Evolutionary conservation across 225 moss, liverwort and hornwort species (phyloP), one percentile per base, ranked within the genome.

Genomic region (Marchantia polymorpha): DNA sequence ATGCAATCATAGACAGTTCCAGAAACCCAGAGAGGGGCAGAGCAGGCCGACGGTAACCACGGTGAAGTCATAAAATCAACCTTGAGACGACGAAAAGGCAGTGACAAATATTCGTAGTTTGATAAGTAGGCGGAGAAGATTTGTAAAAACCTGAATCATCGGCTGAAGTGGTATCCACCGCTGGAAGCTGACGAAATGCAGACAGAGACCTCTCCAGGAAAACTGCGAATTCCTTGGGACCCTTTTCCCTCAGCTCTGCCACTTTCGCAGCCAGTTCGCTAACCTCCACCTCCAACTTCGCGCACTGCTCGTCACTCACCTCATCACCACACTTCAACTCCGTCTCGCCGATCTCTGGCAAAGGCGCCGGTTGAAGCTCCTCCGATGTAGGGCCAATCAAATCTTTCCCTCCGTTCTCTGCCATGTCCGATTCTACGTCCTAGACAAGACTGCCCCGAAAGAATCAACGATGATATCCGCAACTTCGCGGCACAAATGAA

Each of bases 231-330:
- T 59, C 78, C n/a, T 12, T 30, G 11, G 81, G 84, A 20, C 81
- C 84, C 20, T 64, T 73, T 66, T 81, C 73, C 47, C 78, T 48
- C 68, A 69, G 81, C 48, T 74, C 67, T 31, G 64, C 74, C 78
- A 74, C 78, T 77, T 74, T 81, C 51, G 55, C 74, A 31, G 65
- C 78, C 78, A 81, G 30, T 26, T 75, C 78, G 2, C 30, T 19
- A 23, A 84, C 84, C 17, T 84, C 84, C 26, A 49, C 51, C 22
- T 59, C 64, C 81, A 84, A 15, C 48, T 56, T 68, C 55, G 26
- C 12, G 26, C 74, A 50, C 16, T 59, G 48, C 39, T 84, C 81
- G 59, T 84, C 84, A 20, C 26, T 78, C 13, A 56, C 58, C 5
- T 63, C 70, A 46, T 49, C 67, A 16, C 27, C 75, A 49, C 12